Evolutionary conservation across 495 filamentous ascomycete genomes (phyloP), one percentile per base, ranked within the genome.

Genomic region (Beverwykella pulmonaria): DNA sequence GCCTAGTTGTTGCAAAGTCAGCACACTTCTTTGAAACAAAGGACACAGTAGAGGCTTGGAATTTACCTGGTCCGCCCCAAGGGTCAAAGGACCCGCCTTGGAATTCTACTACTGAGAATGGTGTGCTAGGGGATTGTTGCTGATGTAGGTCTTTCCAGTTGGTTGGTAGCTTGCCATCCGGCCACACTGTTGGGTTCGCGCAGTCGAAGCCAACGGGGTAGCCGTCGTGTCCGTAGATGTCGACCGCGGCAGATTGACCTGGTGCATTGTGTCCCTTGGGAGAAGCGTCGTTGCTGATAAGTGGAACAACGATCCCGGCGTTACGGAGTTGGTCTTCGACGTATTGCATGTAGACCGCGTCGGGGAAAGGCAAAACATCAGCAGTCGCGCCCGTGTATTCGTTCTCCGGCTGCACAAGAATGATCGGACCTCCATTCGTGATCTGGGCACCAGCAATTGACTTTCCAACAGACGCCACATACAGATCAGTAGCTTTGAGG

Each of bases 401-500:
- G 66, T 92, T 93, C 71, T 93, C 91, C 0, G 89, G 88, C 77
- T 94, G 91, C 44, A 88, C 80, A 1, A 92, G 79, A 56, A 93
- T 91, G 23, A 93, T 80, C 0, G 89, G 89, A 0, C 91, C 90
- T 7, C 88, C 90, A 64, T 92, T 89, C 1, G 88, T 91, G 64
- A 93, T 90, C 65, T 93, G 90, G 3, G 84, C 86, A 30, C 86
- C 83, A 9, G 90, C 88, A 69, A 94, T 86, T 12, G 88, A 83
- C 25, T 79, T 77, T 30, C 82, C 83, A 63, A 90, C 41, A 9
- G 52, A 59, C 0, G 64, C 53, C 20, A 47, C 36, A 48, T 71
- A 70, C 75, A 86, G 83, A 54, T 90, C 78, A 1, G 90, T 92
- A 26, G 89, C 82, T 41, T 87, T 80, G 26, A 92, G 71, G 71